Evolutionary conservation across 2,329 filamentous ascomycete genomes (phyloP), one percentile per base, ranked within the genome.

Genomic region (Trichoderma koningiopsis): DNA sequence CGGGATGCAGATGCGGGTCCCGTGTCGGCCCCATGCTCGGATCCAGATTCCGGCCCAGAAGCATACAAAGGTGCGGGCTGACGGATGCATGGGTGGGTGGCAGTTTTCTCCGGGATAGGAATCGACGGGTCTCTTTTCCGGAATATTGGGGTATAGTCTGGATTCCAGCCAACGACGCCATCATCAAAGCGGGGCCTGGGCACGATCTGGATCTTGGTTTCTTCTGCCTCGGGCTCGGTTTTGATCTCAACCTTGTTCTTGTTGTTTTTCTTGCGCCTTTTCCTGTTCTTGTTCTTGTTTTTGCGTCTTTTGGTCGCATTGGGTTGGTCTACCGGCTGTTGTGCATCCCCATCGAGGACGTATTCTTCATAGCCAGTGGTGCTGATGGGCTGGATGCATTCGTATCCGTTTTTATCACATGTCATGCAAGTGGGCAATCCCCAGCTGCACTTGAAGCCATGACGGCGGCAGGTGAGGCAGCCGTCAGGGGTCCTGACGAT

Each of bases 371-470:
- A 22, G 11, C 47, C 19, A 13, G 22, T 13, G 47, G 40, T 13
- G 5, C 52, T 56, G 16, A 64, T 24, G 37, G 61, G 61, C n/a
- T 56, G 87, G 61, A 80, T 80, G 75, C 85, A 88, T 58, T 86
- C 81, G 29, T 87, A 78, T 69, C 84, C 84, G 60, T 87, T 79
- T 52, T 85, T 81, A 74, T 83, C 83, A 76, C 85, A 87, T 73
- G 86, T 85, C 62, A 79, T 82, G 74, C 86, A 87, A 22, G 82
- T 75, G 7, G 85, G 85, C 69, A 83, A 81, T 71, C 82, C 81
- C 76, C 87, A 85, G 72, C 86, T 84, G 74, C 85, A 87, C 72
- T 84, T 82, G 72, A 86, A 86, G 76, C 87, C 87, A 70, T 84
- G 80, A 47, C 84, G 83, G 71, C 83, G 81, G 76, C 83, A 85